Conservation (phyloP, 805 yeast species). For the Wickerhamomyces hampshirensis region DNA sequence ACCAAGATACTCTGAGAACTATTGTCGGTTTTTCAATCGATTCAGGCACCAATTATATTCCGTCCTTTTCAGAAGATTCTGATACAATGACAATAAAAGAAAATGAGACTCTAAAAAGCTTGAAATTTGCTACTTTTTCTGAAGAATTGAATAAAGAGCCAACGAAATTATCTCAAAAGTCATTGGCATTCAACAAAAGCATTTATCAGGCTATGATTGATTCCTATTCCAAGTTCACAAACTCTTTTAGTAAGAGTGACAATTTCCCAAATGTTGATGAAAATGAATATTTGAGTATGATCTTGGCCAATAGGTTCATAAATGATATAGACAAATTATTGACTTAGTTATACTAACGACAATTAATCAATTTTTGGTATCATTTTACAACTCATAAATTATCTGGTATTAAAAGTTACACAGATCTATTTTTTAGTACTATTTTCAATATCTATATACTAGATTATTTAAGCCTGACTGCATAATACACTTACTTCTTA, state of each 20-base stretch:
- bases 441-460: no score
- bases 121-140: constrained; percentile 5
- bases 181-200: constrained; percentile 1
- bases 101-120: no score
- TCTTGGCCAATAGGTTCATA: constrained; percentile 10
- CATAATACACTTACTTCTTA: no score
- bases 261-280: background rate
- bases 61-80: no score
- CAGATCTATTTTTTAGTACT: no score
- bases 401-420: no score
- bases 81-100: no score
- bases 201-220: constrained; percentile 4
- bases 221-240: constrained; percentile 4
- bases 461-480: no score
- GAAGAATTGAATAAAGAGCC: constrained; percentile 2
- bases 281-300: constrained; percentile 1
- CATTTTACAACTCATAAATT: no score
- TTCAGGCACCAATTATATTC: constrained; percentile 2
- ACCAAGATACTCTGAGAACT: background rate
- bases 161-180: no score
- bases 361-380: background rate
- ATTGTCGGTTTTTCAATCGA: constrained; percentile 8
- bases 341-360: no score
- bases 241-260: background rate
- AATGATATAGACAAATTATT: constrained; percentile 7